Conservation (phyloP, 768 basidiomycete genomes). For the Butyriboletus loyo region DNA sequence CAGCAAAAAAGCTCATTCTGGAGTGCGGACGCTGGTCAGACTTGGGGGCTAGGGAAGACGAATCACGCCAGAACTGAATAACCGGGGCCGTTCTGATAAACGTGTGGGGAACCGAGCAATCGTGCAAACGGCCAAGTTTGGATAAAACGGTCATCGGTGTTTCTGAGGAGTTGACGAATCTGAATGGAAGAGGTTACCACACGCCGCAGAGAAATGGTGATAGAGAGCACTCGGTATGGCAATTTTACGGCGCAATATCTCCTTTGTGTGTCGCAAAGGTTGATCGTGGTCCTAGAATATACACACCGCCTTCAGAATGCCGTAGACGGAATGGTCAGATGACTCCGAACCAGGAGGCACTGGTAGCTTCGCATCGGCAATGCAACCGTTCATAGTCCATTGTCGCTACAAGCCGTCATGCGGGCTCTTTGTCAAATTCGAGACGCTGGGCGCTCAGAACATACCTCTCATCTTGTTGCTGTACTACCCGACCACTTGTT, state of each 20-base stretch:
- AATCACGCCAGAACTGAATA: background rate
- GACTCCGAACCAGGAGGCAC: background rate
- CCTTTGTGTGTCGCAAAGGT: background rate
- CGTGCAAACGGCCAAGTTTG: background rate
- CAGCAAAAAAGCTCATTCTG: slow-evolving; percentile 9
- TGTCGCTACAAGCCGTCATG: background rate
- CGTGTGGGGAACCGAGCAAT: background rate
- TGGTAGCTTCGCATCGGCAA: background rate
- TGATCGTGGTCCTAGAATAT: background rate
- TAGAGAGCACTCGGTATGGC: background rate
- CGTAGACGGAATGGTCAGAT: background rate
- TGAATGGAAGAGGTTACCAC: background rate
- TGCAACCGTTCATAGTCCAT: background rate
- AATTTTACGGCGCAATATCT: too few species aligned
- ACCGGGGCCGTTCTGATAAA: slow-evolving; percentile 4
- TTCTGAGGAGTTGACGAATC: background rate
- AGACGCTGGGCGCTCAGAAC: too few species aligned
- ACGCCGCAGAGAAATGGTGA: background rate
- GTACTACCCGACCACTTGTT: too few species aligned
- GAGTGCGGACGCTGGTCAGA: slow-evolving; percentile 20
- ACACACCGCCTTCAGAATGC: background rate
- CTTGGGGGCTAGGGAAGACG: slow-evolving; percentile 18
- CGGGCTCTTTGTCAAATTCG: too few species aligned
- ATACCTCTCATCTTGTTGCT: too few species aligned
- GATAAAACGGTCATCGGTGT: background rate